Base-by-base conservation (phyloP, 257 asterid species). In the Euphrasia confusa region DNA sequence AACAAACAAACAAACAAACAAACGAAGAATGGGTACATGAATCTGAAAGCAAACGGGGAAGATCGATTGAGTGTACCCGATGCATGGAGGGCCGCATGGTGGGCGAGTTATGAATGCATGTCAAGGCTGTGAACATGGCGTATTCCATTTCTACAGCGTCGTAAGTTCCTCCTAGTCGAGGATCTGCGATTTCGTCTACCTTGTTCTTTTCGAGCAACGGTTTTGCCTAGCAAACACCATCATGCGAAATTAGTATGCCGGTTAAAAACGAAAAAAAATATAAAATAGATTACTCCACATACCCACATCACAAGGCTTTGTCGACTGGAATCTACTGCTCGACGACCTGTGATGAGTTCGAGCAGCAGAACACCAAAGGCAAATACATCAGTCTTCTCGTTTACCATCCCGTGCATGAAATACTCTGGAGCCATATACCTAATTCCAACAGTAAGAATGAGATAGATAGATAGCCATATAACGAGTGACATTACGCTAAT, bases 241-340 rank as follows among this genome's bases (percentile, higher is more conserved):
- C 7, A 26, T n/a, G 24, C 1, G 7, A n/a, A 50, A 14, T 55
- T 27, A 27, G 39, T 54, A n/a, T 18, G 18, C n/a, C 58, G 18
- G 13, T 45, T 35, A 35, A 35, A 35, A 21, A 21, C 24, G 24
- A 37, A 3, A 37, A 10, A n/a, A n/a, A n/a, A n/a, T n/a, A n/a
- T n/a, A n/a, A n/a, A n/a, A n/a, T n/a, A n/a, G n/a, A n/a, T n/a
- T n/a, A n/a, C n/a, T n/a, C n/a, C n/a, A n/a, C 95, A 9, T 83
- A 93, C 99, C 97, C 95, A 93, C 80, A 89, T 81, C 60, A 80
- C 99, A 44, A 93, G 97, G 83, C 97, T 93, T 74, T 89, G 97
- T 53, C 85, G 72, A 10, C 81, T 77, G 39, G 96, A 84, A 75
- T 84, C 94, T 68, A 93, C 97, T 37, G 99, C 96, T 2, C 84